phyloP scores from a whole-genome alignment of 192 early-diverging fungal species.

The Entomortierella chlamydospora region DNA sequence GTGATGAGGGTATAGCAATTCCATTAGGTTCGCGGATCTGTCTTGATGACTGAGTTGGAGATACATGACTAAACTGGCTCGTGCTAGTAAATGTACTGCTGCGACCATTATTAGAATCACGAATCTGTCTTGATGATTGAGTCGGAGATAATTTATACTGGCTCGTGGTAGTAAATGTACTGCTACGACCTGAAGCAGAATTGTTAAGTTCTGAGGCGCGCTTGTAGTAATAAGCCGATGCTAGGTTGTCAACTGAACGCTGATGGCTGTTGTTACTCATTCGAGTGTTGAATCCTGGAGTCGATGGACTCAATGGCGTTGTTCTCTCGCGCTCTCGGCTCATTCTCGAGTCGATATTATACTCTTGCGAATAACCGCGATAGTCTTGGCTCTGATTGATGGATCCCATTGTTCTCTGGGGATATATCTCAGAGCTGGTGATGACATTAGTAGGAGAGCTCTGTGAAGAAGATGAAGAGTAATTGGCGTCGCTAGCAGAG shows the following conservation, averaged over 20 bases:
- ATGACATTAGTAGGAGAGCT: slow-evolving; percentile 15
- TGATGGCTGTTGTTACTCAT: slow-evolving; percentile 10
- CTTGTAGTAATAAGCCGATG: slow-evolving; percentile 34
- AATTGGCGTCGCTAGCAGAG: background rate
- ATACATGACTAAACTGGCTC: background rate
- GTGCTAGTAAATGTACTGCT: background rate
- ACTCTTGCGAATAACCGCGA: background rate
- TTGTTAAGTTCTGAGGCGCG: slow-evolving; percentile 19
- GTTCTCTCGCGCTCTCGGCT: slow-evolving; percentile 9
- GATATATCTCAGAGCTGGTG: background rate
- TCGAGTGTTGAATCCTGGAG: background rate
- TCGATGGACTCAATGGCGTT: background rate
- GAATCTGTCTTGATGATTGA: background rate
- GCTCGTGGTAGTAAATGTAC: background rate
- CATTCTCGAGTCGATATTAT: background rate
- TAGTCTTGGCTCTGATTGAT: background rate
- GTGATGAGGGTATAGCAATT: slow-evolving; percentile 11
- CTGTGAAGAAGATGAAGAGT: slow-evolving; percentile 11
- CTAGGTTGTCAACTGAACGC: slow-evolving; percentile 25
- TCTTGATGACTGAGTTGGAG: background rate
- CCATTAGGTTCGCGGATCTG: background rate
- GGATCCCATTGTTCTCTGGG: no score
- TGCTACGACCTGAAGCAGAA: background rate
- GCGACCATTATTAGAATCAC: background rate
- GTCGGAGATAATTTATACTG: background rate